Evolutionary conservation across 2,329 filamentous ascomycete genomes (phyloP).

Genomic region (Didymella glomerata): DNA sequence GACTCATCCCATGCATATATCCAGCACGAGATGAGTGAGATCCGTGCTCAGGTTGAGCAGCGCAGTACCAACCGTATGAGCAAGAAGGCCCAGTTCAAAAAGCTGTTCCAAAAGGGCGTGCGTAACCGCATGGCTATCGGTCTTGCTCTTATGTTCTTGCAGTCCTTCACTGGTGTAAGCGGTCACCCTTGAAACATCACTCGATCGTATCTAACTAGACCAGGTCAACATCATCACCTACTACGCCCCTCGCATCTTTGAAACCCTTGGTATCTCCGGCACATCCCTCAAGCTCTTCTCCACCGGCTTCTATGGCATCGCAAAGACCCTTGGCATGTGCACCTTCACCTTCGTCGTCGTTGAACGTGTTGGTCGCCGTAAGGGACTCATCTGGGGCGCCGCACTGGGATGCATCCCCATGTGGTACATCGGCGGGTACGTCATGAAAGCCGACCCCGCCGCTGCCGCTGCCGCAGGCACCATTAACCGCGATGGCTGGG

Average conservation of each 20-base stretch:
- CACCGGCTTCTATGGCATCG: slow-evolving; percentile 61
- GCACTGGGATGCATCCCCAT: slow-evolving; percentile 59
- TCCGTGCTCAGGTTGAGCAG: slow-evolving; percentile 50
- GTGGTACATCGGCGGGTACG: slow-evolving; percentile 63
- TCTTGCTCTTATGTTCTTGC: slow-evolving; percentile 51
- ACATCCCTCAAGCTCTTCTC: slow-evolving; percentile 55
- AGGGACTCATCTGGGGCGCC: slow-evolving; percentile 59
- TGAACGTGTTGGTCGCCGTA: slow-evolving; percentile 52
- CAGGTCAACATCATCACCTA: slow-evolving; percentile 50
- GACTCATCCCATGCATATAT: slow-evolving; percentile 55
- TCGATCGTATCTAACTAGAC: slow-evolving; percentile 12
- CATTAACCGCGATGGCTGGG: slow-evolving; percentile 57
- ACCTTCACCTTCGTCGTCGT: slow-evolving; percentile 53
- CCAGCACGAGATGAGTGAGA: slow-evolving; percentile 60
- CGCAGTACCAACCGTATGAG: slow-evolving; percentile 41
- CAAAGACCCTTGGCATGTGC: slow-evolving; percentile 51
- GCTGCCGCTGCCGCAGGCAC: slow-evolving; percentile 54
- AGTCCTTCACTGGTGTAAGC: slow-evolving; percentile 48
- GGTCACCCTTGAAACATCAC: neutral
- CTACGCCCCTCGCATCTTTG: slow-evolving; percentile 51
- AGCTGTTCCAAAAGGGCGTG: slow-evolving; percentile 51
- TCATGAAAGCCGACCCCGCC: slow-evolving; percentile 61
- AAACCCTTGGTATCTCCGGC: slow-evolving; percentile 57
- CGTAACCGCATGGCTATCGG: slow-evolving; percentile 52
- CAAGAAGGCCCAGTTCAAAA: slow-evolving; percentile 45